Evolutionary conservation across 106 monocot species (phyloP).

Genomic region (Phalaenopsis aphrodite): DNA sequence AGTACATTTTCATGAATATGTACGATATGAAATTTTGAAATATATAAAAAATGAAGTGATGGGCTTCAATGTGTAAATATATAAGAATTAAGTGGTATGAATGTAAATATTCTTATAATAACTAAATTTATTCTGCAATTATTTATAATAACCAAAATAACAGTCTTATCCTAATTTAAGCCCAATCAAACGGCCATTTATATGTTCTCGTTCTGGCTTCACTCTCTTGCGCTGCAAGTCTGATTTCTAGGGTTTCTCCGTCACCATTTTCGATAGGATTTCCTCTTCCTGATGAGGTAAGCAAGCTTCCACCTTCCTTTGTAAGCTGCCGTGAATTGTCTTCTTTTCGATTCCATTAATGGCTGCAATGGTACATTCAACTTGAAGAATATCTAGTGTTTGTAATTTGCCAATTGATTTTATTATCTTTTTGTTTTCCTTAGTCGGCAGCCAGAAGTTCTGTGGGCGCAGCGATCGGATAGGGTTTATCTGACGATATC

Average conservation of each 20-base stretch:
- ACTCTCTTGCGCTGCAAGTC: too few relatives aligned
- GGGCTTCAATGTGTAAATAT: too few relatives aligned
- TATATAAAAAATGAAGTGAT: too few relatives aligned
- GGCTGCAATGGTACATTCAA: not conserved
- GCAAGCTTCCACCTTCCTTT: not conserved
- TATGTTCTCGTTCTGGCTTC: too few relatives aligned
- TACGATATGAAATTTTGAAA: too few relatives aligned
- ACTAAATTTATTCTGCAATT: too few relatives aligned
- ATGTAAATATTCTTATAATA: too few relatives aligned
- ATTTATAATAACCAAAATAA: too few relatives aligned
- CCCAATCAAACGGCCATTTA: too few relatives aligned
- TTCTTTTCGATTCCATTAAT: not conserved
- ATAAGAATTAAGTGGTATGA: too few relatives aligned
- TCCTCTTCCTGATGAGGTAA: not conserved
- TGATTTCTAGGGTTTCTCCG: not conserved
- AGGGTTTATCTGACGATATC: constrained; percentile 76
- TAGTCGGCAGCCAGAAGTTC: constrained; percentile 80
- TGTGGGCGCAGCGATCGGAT: constrained; percentile 89
- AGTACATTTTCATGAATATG: too few relatives aligned
- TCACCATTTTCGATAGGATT: not conserved
- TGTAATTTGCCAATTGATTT: constrained; percentile 5
- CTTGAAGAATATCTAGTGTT: not conserved
- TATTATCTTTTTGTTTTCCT: not conserved
- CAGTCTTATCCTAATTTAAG: too few relatives aligned
- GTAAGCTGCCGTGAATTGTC: not conserved